Conservation (phyloP, 192 early-diverging fungal species). For the Chytriomyces sp. region DNA sequence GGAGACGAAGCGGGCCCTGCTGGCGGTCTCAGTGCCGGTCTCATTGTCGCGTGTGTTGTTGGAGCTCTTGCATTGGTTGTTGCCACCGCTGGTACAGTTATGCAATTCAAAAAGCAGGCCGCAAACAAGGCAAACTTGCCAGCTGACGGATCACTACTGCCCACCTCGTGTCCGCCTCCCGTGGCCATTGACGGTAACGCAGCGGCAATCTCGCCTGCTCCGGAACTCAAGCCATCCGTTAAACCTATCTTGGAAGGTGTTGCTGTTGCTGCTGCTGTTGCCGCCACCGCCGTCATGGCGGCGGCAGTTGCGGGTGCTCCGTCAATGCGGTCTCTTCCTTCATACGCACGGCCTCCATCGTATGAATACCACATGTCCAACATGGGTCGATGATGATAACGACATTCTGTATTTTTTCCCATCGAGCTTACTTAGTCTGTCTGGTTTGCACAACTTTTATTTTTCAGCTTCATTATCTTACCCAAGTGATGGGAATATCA, state of each 20-base stretch:
- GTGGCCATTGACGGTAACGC: background rate
- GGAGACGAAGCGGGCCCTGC: background rate
- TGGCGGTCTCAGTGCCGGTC: constrained; percentile 17
- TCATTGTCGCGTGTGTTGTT: constrained; percentile 34
- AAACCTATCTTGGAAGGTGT: background rate
- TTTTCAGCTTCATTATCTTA: no score
- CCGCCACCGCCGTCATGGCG: background rate
- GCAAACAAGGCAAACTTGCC: background rate
- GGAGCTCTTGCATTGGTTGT: constrained; percentile 30
- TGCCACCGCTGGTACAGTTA: constrained; percentile 23
- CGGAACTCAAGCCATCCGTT: background rate
- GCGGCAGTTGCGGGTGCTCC: constrained; percentile 3
- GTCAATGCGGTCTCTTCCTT: background rate
- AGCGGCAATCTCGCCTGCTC: background rate
- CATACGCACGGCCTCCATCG: constrained; percentile 34
- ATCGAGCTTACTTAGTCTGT: no score
- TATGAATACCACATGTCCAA: constrained; percentile 35
- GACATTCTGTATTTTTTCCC: no score
- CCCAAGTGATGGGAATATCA: no score
- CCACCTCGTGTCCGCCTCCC: constrained; percentile 11
- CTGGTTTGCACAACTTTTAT: no score
- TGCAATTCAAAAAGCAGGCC: constrained; percentile 16
- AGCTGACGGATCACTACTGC: constrained; percentile 12
- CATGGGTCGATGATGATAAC: constrained; percentile 10
- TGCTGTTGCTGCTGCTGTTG: background rate